phyloP scores from a whole-genome alignment of 2,329 filamentous ascomycete species.

The Cordyceps militaris region DNA sequence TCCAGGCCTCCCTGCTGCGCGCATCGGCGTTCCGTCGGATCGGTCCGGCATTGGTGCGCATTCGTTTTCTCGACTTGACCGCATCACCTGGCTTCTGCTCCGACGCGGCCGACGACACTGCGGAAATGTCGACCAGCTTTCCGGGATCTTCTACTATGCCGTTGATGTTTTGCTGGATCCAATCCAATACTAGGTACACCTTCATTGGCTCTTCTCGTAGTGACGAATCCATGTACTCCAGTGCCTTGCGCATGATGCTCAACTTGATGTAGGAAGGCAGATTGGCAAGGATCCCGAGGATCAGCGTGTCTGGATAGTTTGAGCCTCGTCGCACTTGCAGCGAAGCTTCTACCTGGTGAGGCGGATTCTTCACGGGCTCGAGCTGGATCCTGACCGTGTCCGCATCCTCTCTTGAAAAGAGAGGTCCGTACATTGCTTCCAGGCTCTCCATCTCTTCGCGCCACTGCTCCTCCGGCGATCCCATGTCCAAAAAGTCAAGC shows the following conservation, averaged over 20 bases:
- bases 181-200: slow-evolving; percentile 82
- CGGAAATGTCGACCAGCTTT: slow-evolving; percentile 73
- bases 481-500: slow-evolving; percentile 39
- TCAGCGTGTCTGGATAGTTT: slow-evolving; percentile 63
- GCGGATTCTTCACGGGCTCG: slow-evolving; percentile 45
- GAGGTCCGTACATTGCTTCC: slow-evolving; percentile 77
- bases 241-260: slow-evolving; percentile 71
- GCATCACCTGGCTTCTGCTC: slow-evolving; percentile 37
- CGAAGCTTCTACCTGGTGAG: slow-evolving; percentile 44
- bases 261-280: slow-evolving; percentile 91
- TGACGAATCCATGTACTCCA: slow-evolving; percentile 62
- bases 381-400: slow-evolving; percentile 66
- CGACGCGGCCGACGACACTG: slow-evolving; percentile 61
- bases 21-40: slow-evolving; percentile 58
- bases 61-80: slow-evolving; percentile 23
- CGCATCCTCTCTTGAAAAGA: slow-evolving; percentile 53
- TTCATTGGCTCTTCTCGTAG: slow-evolving; percentile 80
- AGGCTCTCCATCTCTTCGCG: slow-evolving; percentile 77
- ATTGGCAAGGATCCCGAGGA: slow-evolving; percentile 62
- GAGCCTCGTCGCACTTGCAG: slow-evolving; percentile 65
- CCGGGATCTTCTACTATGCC: slow-evolving; percentile 80
- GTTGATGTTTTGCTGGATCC: slow-evolving; percentile 80
- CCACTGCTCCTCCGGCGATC: slow-evolving; percentile 61
- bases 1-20: slow-evolving; percentile 61
- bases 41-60: slow-evolving; percentile 44